phyloP scores from a whole-genome alignment of 768 basidiomycete genomes.

The Suillus lakei region DNA sequence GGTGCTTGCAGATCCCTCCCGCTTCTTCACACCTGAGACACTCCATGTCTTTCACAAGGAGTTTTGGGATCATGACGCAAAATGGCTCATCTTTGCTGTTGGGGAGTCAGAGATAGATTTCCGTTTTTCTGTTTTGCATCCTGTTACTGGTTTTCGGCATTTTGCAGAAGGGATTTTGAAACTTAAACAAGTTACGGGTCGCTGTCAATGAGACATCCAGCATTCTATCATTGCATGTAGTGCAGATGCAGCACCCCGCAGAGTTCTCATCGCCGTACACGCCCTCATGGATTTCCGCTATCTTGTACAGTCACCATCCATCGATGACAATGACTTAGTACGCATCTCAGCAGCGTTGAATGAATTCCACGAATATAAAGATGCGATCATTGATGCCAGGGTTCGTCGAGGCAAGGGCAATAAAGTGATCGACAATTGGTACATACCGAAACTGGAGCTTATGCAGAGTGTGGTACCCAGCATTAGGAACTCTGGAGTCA shows the following conservation, averaged over 20 bases:
- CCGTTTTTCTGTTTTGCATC: conserved; percentile 40
- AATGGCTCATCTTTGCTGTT: conserved; percentile 42
- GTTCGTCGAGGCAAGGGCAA: conserved; percentile 30
- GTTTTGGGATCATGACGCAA: conserved; percentile 44
- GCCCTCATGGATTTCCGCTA: conserved; percentile 43
- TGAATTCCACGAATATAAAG: conserved; percentile 40
- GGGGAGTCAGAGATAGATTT: conserved; percentile 39
- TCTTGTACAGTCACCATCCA: conserved; percentile 34
- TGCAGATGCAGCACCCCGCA: conserved; percentile 34
- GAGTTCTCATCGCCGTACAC: conserved; percentile 37
- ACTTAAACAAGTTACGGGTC: conserved; percentile 45
- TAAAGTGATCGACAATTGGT: conserved; percentile 35
- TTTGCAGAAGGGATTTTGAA: conserved; percentile 44
- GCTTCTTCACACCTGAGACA: conserved; percentile 40
- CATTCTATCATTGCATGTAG: conserved; percentile 38
- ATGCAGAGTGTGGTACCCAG: conserved; percentile 37
- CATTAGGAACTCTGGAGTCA: conserved; percentile 34
- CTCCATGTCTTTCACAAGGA: conserved; percentile 44
- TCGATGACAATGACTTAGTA: conserved; percentile 26
- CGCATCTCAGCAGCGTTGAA: conserved; percentile 25
- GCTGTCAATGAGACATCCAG: conserved; percentile 42
- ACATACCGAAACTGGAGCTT: conserved; percentile 48
- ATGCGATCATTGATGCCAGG: conserved; percentile 34
- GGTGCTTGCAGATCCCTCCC: conserved; percentile 36
- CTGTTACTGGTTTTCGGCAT: conserved; percentile 37